Conservation (phyloP, 352 stramenopile genomes). For the Pythium angustatum region DNA sequence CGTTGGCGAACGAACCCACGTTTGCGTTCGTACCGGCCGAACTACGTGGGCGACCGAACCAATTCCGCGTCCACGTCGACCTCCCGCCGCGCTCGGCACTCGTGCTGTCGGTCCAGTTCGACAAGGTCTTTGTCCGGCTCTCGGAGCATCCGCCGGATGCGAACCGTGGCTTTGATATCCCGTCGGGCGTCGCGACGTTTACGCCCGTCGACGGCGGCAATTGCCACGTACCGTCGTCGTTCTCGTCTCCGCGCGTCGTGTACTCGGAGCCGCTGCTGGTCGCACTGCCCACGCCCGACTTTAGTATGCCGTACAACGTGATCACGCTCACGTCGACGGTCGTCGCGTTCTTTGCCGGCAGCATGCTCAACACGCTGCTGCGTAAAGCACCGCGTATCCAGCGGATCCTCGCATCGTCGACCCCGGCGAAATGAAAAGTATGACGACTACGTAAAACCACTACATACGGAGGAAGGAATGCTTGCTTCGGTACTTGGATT, state of each 20-base stretch:
- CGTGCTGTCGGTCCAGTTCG: constrained; percentile 73
- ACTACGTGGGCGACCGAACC: constrained; percentile 51
- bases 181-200: constrained; percentile 61
- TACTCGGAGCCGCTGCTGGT: constrained; percentile 86
- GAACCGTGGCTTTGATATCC: constrained; percentile 84
- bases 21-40: constrained; percentile 68
- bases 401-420: constrained; percentile 49
- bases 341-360: constrained; percentile 84
- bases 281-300: constrained; percentile 81
- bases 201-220: constrained; percentile 15
- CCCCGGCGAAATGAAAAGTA: no score
- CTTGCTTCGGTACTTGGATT: no score
- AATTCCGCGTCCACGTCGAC: constrained; percentile 51
- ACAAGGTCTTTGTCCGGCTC: constrained; percentile 81
- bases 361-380: constrained; percentile 79
- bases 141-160: constrained; percentile 84
- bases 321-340: constrained; percentile 91
- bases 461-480: no score
- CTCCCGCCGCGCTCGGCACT: constrained; percentile 58
- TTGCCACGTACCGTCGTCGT: constrained; percentile 8
- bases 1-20: constrained; percentile 3
- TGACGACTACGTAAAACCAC: no score
- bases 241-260: constrained; percentile 44
- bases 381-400: constrained; percentile 70
- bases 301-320: constrained; percentile 92